Base-by-base conservation (phyloP, 2,329 filamentous ascomycete species). In the Ceratocystis colombiana region DNA sequence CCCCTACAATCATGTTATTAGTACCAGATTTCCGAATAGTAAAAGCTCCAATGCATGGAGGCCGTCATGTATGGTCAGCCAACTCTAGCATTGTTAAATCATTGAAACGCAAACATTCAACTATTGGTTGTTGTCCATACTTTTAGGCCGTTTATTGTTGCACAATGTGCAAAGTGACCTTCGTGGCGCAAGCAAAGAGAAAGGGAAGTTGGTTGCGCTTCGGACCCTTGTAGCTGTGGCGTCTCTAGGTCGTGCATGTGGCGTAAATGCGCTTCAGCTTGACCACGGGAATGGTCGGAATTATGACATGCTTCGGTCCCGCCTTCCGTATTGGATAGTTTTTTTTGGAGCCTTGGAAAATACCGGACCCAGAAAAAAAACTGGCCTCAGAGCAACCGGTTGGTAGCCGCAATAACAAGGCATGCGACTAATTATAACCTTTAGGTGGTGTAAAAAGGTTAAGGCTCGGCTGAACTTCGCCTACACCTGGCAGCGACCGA, bases 261-360 rank as follows among this genome's bases (percentile, higher is more conserved):
- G 64, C 48, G 65, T 8, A 41, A 25, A 17, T 37, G 65, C 61
- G 61, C 61, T 67, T 67, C 20, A 64, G 25, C 65, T 48, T 67
- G 61, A 64, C 45, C 57, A 33, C 65, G 65, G 50, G 53, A 67
- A 67, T 67, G 65, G 65, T 64, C 65, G 65, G 65, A 53, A 64
- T 61, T 22, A 28, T 50, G 37, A 15, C 41, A 20, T 30, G 44
- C 48, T 63, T 62, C 65, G 65, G 65, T 67, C 65, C 66, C 62
- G 62, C 62, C 62, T 67, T 61, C 66, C 66, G 25, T 61, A 61
- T 67, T 64, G 33, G 65, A n/a, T 37, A 48, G 22, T 33, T 22
- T 30, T 63, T 50, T 63, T 30, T 46, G 63, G 25, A 20, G 57
- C 62, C 28, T 62, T 63, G 62, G 62, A 67, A 67, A 65, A 57